Evolutionary conservation across 1,284 basidiomycete genomes (phyloP), one percentile per base, ranked within the genome.

Genomic region (Malassezia slooffiae): DNA sequence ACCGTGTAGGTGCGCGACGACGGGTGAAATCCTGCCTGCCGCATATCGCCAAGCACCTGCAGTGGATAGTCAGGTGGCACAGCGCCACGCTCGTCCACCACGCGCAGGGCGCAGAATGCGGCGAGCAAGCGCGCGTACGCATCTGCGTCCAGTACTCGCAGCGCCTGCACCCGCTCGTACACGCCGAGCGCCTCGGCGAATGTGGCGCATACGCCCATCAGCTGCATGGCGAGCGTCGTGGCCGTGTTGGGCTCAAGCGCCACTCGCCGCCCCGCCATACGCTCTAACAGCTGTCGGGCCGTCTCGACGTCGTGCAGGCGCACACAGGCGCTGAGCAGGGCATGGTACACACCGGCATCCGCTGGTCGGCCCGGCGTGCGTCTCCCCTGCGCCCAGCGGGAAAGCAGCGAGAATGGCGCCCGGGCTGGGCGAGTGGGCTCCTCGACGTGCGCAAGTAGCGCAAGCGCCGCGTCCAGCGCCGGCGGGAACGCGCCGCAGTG

Each of bases 31-130:
- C 81, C 80, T 0, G 78, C 76, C 2, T 71, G 67, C 9, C 79
- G 80, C 85, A 95, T 90, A 72, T 93, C 86, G 38, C 75, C 74
- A 48, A 91, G 76, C 53, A 95, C 82, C 40, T 78, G 75, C 66
- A 88, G 80, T 60, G 86, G 83, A 34, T 79, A 74, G 30, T 75
- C 74, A 16, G 80, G 74, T 4, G 80, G 76, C 1, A 80, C 76
- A 8, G 23, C 35, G 9, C 13, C 17, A 4, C n/a, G 7, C 5
- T 15, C 34, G 5, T 33, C 38, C 22, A 19, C 22, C 22, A 39
- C 10, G 11, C 15, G 17, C 34, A 37, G 19, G 3, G 32, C 29
- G 41, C 46, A 48, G 17, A 42, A 27, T 8, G 13, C 13, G 3
- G 23, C 30, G 7, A 48, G 26, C 4, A 43, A 12, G 8, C 28